Conservation (phyloP, 768 basidiomycete species). For the Kwoniella sp. region DNA sequence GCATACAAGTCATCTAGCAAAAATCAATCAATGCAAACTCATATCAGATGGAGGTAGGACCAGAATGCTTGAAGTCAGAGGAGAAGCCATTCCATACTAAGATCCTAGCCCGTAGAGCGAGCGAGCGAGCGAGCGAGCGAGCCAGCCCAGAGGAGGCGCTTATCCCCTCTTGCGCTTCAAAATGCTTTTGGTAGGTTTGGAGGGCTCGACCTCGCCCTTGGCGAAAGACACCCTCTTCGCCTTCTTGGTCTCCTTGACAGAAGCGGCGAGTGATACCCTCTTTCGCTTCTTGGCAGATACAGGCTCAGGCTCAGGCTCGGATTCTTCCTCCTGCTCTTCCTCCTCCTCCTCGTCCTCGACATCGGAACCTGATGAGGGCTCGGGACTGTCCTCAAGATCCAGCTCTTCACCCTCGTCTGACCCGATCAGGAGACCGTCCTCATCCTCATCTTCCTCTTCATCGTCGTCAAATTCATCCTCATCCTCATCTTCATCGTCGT, state of each 20-base stretch:
- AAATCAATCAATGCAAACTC: not conserved
- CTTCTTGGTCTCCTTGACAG: constrained; percentile 17
- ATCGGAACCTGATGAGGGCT: constrained; percentile 54
- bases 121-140: no score
- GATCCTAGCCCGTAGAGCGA: no score
- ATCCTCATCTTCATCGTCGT: constrained; percentile 57
- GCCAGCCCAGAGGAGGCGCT: no score
- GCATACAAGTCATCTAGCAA: not conserved
- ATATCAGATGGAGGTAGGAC: no score
- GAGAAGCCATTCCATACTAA: no score
- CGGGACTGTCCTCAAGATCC: constrained; percentile 43
- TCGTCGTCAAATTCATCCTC: constrained; percentile 55
- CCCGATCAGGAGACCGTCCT: constrained; percentile 30
- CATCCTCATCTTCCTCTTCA: constrained; percentile 40
- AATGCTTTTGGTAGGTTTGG: constrained; percentile 23
- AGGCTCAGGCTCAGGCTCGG: constrained; percentile 26
- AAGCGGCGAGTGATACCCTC: constrained; percentile 21
- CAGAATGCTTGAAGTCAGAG: no score
- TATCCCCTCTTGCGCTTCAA: constrained; percentile 19
- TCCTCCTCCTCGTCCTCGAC: constrained; percentile 58
- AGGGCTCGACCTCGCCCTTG: constrained; percentile 9
- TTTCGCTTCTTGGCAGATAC: constrained; percentile 42
- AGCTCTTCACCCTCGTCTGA: constrained; percentile 40
- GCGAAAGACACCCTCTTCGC: constrained; percentile 43
- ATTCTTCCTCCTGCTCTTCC: constrained; percentile 54